Evolutionary conservation across 305 asterid species (phyloP), one percentile per base, ranked within the genome.

Genomic region (Petunia hybrid): DNA sequence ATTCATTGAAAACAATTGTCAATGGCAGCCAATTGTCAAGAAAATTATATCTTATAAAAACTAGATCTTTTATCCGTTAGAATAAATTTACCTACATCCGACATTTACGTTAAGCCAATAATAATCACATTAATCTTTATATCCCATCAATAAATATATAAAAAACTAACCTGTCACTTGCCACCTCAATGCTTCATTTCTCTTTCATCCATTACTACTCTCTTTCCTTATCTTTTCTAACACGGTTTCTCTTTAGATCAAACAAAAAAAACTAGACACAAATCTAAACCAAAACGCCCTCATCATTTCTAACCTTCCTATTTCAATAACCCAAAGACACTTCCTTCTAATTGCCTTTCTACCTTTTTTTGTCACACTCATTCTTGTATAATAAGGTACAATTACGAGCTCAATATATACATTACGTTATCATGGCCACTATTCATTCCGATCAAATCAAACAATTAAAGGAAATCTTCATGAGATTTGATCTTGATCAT

Each of bases 401-500:
- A 46, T 70, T 46, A 70, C 77, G 10, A 70, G 60, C 77, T 46
- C 31, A 46, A 71, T 71, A 31, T 45, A 70, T 70, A 45, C 6
- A 8, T 31, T 22, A 22, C 35, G 6, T 45, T 45, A 71, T 0
- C 0, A 92, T 91, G 98, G 90, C 91, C 5, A 91, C 83, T 84
- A 78, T 88, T 74, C 90, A 86, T 84, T 76, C 93, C 56, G 96
- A 95, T 80, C 97, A 92, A 85, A 80, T 91, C 6, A 62, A 85
- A 16, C 98, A 92, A 83, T 89, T 95, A 56, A 81, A 87, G 80
- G 94, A 89, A 77, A 95, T 95, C 80, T 94, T 95, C 91, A 66
- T 66, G 81, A 93, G 97, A 1, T 95, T 95, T 84, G 99, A 94
- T 88, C 89, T 94, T 94, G 95, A 95, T 89, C 89, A 82, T 43